Percentiles rank a stretch among this genome's conserved stretches.
These are phyloP conservation scores for Emergomyces orientalis DNA, from an alignment of 2,329 filamentous ascomycete genomes.

Conservation along the genomic window DNA sequence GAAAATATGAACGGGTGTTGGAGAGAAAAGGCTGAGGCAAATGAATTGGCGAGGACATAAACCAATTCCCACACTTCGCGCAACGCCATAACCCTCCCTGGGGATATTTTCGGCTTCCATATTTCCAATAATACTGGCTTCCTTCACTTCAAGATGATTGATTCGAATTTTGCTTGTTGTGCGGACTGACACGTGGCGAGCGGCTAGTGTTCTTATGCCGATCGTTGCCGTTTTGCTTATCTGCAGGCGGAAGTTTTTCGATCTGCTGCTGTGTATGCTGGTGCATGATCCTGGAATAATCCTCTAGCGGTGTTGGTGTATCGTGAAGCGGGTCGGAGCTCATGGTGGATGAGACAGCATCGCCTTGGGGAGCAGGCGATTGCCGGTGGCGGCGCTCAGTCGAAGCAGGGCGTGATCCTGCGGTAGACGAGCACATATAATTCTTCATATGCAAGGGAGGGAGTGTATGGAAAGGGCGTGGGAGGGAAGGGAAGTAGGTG, in stretches of 20 bases:
- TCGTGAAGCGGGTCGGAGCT: not conserved
- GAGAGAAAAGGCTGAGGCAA: not conserved
- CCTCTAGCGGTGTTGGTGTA: not conserved
- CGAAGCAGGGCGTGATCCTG: not conserved
- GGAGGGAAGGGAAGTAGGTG: not conserved
- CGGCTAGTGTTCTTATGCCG: not conserved
- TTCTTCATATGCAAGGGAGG: not conserved
- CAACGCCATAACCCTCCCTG: too few species aligned
- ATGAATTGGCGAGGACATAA: not conserved
- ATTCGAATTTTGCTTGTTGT: not conserved
- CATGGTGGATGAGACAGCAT: not conserved
- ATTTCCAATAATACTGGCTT: not conserved
- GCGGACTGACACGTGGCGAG: not conserved
- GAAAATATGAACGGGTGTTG: not conserved
- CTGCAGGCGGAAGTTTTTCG: not conserved
- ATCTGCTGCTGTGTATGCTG: slow-evolving; percentile 16
- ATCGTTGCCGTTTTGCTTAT: not conserved
- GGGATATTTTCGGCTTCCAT: not conserved
- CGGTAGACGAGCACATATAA: not conserved
- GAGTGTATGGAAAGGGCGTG: not conserved
- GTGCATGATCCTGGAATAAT: slow-evolving; percentile 16
- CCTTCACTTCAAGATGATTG: not conserved
- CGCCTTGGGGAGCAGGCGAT: not conserved
- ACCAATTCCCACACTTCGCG: not conserved
- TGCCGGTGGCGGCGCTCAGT: not conserved